Evolutionary conservation across 371 early-diverging fungal genomes (phyloP), one percentile per base, ranked within the genome.

Genomic region (Dinochytrium kinnereticum): DNA sequence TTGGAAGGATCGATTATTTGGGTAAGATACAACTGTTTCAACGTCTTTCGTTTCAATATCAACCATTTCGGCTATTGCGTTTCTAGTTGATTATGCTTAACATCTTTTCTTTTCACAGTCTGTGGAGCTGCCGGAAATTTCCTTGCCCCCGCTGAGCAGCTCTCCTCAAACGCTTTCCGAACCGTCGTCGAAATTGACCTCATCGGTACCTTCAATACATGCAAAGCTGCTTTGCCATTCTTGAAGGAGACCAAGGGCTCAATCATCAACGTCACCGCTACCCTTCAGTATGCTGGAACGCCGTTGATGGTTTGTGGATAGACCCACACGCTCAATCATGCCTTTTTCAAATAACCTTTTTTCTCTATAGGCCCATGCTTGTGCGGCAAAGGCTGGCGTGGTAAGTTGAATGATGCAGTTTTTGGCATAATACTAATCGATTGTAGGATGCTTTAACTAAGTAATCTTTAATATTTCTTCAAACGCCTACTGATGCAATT

Each of bases 91-190:
- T 30, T 31, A 33, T 36, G 38, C 64, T 40, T 2, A 31, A 40
- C 49, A 28, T 55, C 59, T 55, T 37, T 1, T 24, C 33, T 28
- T 40, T 17, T 21, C 28, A n/a, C 28, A 68, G 69, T 81, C 15
- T 80, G 79, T 59, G 77, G 80, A 49, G 91, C 91, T 31, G 93
- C 94, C 19, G 94, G 94, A 51, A 94, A 94, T 80, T 94, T 94
- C 75, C 82, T 94, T 68, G 85, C 91, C 17, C 82, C 91, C 39
- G 88, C 87, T 57, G 86, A 89, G 51, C 75, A 86, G 44, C 82
- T 94, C 15, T 90, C 90, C 1, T 87, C 89, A 76, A 91, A 91
- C 72, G 94, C 91, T 36, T 94, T 93, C 87, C 77, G 73, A 73
- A 84, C 81, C n/a, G 84, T 86, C 21, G 59, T 84, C 10, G 83